Percentiles rank a stretch among this genome's conserved stretches.
Evolutionary conservation across 2,329 filamentous ascomycete species (phyloP).

Genomic region (Hymenoscyphus fructigenus): DNA sequence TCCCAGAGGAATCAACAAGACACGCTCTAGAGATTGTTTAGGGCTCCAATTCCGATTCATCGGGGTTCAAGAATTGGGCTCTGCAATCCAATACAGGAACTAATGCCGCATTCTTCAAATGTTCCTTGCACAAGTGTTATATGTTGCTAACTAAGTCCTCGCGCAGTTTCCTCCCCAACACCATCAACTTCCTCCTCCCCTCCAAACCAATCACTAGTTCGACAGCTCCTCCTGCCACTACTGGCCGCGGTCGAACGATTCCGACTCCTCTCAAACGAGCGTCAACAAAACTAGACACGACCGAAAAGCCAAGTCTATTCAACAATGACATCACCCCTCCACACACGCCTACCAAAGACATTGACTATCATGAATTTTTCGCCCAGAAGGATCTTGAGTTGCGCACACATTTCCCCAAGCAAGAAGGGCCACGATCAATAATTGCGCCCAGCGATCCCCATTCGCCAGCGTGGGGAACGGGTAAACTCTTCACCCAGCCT

Average conservation of each 20-base stretch:
- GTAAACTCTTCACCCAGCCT: constrained; percentile 56
- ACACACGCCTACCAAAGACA: constrained; percentile 38
- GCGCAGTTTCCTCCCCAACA: constrained; percentile 84
- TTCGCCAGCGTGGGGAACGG: constrained; percentile 70
- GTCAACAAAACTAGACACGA: constrained; percentile 51
- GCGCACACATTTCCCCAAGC: constrained; percentile 55
- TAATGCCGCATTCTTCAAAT: background rate
- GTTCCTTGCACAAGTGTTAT: background rate
- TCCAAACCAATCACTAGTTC: constrained; percentile 42
- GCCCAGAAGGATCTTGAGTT: constrained; percentile 52
- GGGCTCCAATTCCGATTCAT: background rate
- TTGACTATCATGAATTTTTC: constrained; percentile 48
- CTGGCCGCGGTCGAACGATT: background rate
- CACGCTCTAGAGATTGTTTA: background rate
- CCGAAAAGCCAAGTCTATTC: constrained; percentile 45
- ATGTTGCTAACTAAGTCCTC: constrained; percentile 16
- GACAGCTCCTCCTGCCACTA: background rate
- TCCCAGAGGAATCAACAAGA: background rate
- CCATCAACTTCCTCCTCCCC: constrained; percentile 78
- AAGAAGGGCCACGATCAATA: constrained; percentile 49
- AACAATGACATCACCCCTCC: constrained; percentile 36
- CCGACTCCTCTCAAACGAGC: background rate
- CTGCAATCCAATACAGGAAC: background rate
- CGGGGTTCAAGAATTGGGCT: background rate
- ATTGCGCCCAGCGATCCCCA: constrained; percentile 70